phyloP scores from a whole-genome alignment of 2,329 filamentous ascomycete species.

The Trichoderma aggressivum region DNA sequence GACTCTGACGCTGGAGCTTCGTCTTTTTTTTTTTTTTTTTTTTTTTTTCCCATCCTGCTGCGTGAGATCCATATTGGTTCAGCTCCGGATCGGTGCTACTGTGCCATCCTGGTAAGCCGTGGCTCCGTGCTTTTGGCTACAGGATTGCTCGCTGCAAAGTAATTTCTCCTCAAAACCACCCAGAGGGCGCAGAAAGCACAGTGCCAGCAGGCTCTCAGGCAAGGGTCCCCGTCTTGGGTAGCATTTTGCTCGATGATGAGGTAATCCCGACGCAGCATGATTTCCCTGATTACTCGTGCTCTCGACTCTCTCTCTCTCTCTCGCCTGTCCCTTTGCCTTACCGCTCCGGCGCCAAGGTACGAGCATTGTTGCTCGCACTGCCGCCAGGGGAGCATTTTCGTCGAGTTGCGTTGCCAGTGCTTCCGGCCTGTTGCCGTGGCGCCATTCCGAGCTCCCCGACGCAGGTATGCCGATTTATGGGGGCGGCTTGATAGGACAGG shows the following conservation, averaged over 20 bases:
- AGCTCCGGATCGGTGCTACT: conserved; percentile 5
- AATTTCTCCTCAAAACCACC: background rate
- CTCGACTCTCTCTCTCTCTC: background rate
- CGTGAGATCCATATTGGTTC: background rate
- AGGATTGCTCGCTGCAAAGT: background rate
- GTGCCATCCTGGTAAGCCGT: background rate
- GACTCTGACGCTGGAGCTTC: background rate
- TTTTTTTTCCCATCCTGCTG: too few species aligned
- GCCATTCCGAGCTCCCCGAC: conserved; percentile 1
- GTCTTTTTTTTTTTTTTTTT: background rate
- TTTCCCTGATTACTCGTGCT: background rate
- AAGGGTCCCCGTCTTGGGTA: background rate
- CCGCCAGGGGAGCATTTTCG: background rate
- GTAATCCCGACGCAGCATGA: background rate
- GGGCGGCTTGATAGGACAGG: background rate
- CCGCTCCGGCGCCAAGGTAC: background rate
- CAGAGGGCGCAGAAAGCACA: background rate
- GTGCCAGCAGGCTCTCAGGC: background rate
- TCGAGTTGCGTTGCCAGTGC: background rate
- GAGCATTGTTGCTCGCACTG: background rate
- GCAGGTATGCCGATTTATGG: conserved; percentile 5
- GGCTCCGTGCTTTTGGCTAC: background rate
- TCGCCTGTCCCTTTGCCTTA: background rate
- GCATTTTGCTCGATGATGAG: background rate
- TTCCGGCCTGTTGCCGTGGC: background rate